Evolutionary conservation across 495 filamentous ascomycete genomes (phyloP), one percentile per base, ranked within the genome.

Genomic region (Poronia punctata): DNA sequence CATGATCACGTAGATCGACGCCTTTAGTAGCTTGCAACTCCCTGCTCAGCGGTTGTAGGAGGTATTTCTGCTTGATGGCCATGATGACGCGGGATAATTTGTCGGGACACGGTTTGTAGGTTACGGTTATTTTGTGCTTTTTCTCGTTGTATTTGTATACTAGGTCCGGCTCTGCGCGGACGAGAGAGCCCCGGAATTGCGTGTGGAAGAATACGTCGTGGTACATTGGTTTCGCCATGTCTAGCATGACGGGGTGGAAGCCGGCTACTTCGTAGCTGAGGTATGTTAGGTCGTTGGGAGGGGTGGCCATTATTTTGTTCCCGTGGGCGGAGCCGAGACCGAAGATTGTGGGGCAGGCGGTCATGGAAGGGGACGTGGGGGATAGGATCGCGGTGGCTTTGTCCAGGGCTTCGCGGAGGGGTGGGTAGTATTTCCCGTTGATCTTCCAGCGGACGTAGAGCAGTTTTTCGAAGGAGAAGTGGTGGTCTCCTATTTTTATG

Each of bases 181-280:
- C 25, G 7, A 41, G 28, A 5, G n/a, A n/a, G n/a, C 3, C 20
- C 19, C 25, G 38, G 8, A 17, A 19, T 4, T 32, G 0, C n/a
- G 29, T 26, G n/a, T 41, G 28, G 7, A 31, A 22, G 20, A 41
- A 41, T 6, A 32, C 17, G 12, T 22, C 29, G 3, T 33, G 17
- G 29, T 33, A 33, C 5, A 33, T 9, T 5, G 12, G 38, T 6
- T 41, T 33, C 1, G 38, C 28, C 17, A 41, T 20, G 6, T 41
- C 12, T 2, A 41, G 1, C 38, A 41, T 41, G 2, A 40, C 18
- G 7, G 37, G 37, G 6, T 40, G 37, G 3, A 40, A 30, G 1
- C 37, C 37, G 2, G 37, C 26, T 5, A 31, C 37, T 17, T 40
- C 37, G 18, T 30, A 40, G n/a, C 31, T 27, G 9, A 31, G 29